Percentiles rank a stretch among this genome's conserved stretches.
These are phyloP conservation scores for Fagopyrum tataricum DNA, from an alignment of 148 eudicot species.

Conservation along the genomic window DNA sequence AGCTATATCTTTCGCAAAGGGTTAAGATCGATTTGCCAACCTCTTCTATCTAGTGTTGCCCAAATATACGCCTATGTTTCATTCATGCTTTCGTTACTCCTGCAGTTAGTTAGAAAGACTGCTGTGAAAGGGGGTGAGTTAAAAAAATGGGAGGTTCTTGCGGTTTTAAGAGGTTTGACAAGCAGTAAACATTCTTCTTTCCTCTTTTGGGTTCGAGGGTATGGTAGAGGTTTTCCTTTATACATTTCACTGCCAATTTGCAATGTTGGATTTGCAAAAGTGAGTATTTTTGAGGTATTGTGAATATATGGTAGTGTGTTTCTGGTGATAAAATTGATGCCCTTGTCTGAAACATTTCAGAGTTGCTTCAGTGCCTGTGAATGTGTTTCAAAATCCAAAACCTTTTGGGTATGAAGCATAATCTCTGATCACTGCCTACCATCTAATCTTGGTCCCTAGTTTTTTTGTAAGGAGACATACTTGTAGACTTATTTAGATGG, in stretches of 20 bases:
- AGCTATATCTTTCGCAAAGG: background rate
- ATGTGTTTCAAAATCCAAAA: background rate
- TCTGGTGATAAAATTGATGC: conserved; percentile 3
- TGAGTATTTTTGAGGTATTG: background rate
- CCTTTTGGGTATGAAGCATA: background rate
- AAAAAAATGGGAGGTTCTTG: background rate
- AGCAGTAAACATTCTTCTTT: background rate
- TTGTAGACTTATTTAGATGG: background rate
- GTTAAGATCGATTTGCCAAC: background rate
- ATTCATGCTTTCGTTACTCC: background rate
- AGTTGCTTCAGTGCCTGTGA: background rate
- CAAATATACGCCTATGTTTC: background rate
- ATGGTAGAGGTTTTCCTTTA: background rate
- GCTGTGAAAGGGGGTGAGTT: too few relatives aligned
- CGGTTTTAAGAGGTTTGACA: background rate
- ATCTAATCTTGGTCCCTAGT: background rate
- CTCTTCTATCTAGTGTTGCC: background rate
- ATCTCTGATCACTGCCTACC: background rate
- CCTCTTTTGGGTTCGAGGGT: background rate
- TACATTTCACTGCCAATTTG: background rate
- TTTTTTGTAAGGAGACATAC: background rate
- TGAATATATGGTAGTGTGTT: background rate
- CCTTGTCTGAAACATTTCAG: background rate
- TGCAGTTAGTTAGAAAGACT: background rate
- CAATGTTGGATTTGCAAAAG: background rate